Percentiles rank a stretch among this genome's conserved stretches.
These are phyloP conservation scores for Suillus fuscotomentosus DNA, from an alignment of 768 basidiomycete species.

Conservation along the genomic window DNA sequence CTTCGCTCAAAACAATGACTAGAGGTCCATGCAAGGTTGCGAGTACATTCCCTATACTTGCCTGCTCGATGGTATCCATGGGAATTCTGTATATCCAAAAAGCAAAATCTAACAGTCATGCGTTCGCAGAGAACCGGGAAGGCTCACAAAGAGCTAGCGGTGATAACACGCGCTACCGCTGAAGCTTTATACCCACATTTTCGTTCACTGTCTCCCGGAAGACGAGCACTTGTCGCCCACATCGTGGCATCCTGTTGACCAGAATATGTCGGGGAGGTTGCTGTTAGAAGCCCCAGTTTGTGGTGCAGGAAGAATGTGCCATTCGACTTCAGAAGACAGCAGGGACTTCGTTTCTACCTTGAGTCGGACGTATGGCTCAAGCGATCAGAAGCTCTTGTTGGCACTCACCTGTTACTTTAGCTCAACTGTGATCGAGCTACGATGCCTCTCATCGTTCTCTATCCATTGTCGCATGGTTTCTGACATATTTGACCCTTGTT, in stretches of 20 bases:
- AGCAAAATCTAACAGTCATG: too few species aligned
- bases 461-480: not conserved
- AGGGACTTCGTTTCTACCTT: not conserved
- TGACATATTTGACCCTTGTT: conserved; percentile 8
- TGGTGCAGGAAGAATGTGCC: conserved; percentile 32
- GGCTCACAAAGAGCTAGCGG: too few species aligned
- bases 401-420: not conserved
- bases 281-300: conserved; percentile 38
- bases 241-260: too few species aligned
- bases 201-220: too few species aligned
- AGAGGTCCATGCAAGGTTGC: not conserved
- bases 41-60: not conserved
- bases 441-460: conserved; percentile 6
- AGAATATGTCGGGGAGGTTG: conserved; percentile 39
- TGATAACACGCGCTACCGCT: too few species aligned
- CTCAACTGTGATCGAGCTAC: not conserved
- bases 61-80: too few species aligned
- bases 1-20: not conserved
- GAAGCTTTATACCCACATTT: too few species aligned
- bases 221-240: too few species aligned
- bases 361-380: not conserved
- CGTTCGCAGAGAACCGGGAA: too few species aligned
- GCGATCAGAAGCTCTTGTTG: conserved; percentile 10
- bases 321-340: too few species aligned
- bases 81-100: too few species aligned